These are phyloP conservation scores for Sclerotiophoma versabilis DNA, from an alignment of 2,329 filamentous ascomycete genomes.

Conservation along the genomic window DNA sequence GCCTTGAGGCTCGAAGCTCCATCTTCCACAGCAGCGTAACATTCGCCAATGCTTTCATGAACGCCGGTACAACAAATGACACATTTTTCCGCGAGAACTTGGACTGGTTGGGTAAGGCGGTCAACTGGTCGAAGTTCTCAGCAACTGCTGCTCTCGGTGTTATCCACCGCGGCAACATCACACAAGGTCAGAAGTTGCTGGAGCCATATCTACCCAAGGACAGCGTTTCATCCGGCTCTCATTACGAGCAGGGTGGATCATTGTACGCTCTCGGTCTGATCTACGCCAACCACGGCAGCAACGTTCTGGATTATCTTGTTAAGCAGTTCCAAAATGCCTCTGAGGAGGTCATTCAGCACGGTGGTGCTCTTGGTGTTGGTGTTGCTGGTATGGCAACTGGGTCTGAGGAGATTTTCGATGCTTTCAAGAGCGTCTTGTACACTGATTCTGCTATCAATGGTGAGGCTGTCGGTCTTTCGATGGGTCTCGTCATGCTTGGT, in stretches of 20 bases:
- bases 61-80: conserved; percentile 96
- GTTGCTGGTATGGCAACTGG: conserved; percentile 98
- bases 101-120: conserved; percentile 96
- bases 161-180: conserved; percentile 93
- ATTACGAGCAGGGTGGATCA: conserved; percentile 95
- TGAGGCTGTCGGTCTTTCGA: conserved; percentile 92
- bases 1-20: conserved; percentile 92
- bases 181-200: conserved; percentile 89
- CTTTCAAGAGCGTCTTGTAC: conserved; percentile 86
- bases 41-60: conserved; percentile 99
- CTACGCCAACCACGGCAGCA: conserved; percentile 95
- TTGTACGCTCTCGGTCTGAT: conserved; percentile 95
- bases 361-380: conserved; percentile 91
- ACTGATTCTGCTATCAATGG: conserved; percentile 95
- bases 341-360: conserved; percentile 95
- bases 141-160: conserved; percentile 95
- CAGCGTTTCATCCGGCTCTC: conserved; percentile 76
- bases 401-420: conserved; percentile 87
- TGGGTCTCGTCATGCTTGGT: conserved; percentile 98
- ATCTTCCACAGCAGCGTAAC: conserved; percentile 99
- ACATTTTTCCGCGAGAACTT: conserved; percentile 98
- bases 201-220: conserved; percentile 91
- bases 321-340: conserved; percentile 76
- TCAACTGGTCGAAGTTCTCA: conserved; percentile 99
- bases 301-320: conserved; percentile 82